These are phyloP conservation scores for Suillus paluster DNA, from an alignment of 768 basidiomycete species.

Conservation along the genomic window DNA sequence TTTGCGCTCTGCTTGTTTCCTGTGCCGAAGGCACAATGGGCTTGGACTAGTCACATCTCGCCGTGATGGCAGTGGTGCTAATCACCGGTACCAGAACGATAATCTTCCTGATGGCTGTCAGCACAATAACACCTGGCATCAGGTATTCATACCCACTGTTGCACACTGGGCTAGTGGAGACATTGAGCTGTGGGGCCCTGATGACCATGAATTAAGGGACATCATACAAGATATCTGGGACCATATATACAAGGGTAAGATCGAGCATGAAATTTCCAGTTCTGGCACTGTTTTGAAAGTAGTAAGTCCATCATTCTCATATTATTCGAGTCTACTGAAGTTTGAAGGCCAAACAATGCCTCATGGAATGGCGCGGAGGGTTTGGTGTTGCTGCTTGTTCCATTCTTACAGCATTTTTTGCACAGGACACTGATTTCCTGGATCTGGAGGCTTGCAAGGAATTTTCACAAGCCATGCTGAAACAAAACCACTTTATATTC, in stretches of 20 bases:
- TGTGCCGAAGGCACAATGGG: too few relatives aligned
- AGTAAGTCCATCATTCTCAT: background rate
- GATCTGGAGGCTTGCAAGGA: background rate
- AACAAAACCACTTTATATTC: conserved; percentile 1
- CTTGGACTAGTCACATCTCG: too few relatives aligned
- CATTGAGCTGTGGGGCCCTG: background rate
- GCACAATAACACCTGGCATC: background rate
- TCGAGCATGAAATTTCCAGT: background rate
- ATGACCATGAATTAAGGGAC: background rate
- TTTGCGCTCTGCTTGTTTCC: too few relatives aligned
- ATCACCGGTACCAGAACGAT: background rate
- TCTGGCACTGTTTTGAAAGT: conserved; percentile 2
- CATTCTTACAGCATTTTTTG: conserved; percentile 1
- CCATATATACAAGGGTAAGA: background rate
- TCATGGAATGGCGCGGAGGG: conserved; percentile 3
- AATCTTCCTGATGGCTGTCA: background rate
- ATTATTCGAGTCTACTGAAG: too few relatives aligned
- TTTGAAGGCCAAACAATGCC: background rate
- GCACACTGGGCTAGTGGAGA: background rate
- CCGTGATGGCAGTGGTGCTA: background rate
- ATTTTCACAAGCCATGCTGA: background rate
- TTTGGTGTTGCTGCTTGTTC: background rate
- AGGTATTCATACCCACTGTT: too few relatives aligned
- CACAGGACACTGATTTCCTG: background rate
- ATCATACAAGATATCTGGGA: conserved; percentile 4